phyloP scores from a whole-genome alignment of 495 filamentous ascomycete genomes.

The Daldinia loculata region DNA sequence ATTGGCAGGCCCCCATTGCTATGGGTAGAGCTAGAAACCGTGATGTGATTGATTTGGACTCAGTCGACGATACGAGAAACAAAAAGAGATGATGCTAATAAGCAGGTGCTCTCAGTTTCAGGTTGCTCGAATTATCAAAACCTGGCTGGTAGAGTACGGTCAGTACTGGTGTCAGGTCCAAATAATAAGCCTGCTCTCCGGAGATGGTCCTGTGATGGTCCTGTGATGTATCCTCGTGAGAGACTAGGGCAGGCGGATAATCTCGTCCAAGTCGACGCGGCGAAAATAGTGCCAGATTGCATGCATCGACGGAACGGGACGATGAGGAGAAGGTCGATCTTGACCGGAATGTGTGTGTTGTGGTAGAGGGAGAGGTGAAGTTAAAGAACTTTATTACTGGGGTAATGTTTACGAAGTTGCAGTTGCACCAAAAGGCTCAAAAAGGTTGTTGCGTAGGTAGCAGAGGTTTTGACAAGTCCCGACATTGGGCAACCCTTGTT shows the following conservation, averaged over 20 bases:
- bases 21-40: slow-evolving; percentile 27
- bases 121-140: slow-evolving; percentile 18
- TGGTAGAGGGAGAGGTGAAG: slow-evolving; percentile 6
- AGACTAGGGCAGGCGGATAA: slow-evolving; percentile 31
- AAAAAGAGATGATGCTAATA: slow-evolving; percentile 9
- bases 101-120: not conserved
- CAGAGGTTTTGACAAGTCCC: slow-evolving; percentile 35
- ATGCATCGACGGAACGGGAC: slow-evolving; percentile 32
- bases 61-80: slow-evolving; percentile 10
- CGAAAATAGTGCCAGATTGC: slow-evolving; percentile 23
- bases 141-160: not conserved
- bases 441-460: slow-evolving; percentile 27
- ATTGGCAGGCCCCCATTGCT: slow-evolving; percentile 59
- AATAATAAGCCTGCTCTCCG: slow-evolving; percentile 31
- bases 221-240: slow-evolving; percentile 45
- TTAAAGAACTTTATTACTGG: slow-evolving; percentile 3
- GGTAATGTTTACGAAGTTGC: slow-evolving; percentile 28
- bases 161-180: slow-evolving; percentile 23
- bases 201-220: slow-evolving; percentile 43
- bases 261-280: slow-evolving; percentile 35
- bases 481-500: slow-evolving; percentile 29
- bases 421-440: slow-evolving; percentile 30
- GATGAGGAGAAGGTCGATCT: slow-evolving; percentile 23
- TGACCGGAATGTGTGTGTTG: slow-evolving; percentile 7
- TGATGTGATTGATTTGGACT: slow-evolving; percentile 36